These are phyloP conservation scores for Fragilariopsis cylindrus DNA, from an alignment of 108 stramenopile genomes.

Conservation along the genomic window DNA sequence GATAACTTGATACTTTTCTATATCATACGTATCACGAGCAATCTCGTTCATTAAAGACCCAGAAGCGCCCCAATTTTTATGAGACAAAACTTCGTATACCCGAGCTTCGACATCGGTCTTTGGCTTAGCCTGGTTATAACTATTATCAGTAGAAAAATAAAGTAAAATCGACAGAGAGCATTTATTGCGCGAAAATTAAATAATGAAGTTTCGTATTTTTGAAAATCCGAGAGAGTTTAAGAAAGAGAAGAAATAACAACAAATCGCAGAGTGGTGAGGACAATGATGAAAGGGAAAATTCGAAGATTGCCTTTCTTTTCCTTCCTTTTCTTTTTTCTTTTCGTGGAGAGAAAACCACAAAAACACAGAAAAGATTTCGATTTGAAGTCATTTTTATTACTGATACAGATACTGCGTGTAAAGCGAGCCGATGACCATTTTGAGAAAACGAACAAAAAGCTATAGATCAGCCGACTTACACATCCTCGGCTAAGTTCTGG, in stretches of 20 bases:
- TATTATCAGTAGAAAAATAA: slow-evolving; percentile 6
- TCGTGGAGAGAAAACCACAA: too few relatives aligned
- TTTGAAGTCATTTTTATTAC: slow-evolving; percentile 10
- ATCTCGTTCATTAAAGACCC: slow-evolving; percentile 95
- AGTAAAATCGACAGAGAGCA: too few relatives aligned
- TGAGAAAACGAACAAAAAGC: neutral
- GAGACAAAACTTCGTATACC: slow-evolving; percentile 95
- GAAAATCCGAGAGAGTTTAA: neutral
- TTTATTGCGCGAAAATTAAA: too few relatives aligned
- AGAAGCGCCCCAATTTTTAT: slow-evolving; percentile 98
- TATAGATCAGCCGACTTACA: slow-evolving; percentile 55
- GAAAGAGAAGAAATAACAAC: neutral
- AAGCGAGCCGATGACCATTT: slow-evolving; percentile 8
- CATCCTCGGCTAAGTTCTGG: slow-evolving; percentile 89
- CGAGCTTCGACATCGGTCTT: slow-evolving; percentile 93
- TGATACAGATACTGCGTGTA: neutral
- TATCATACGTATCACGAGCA: slow-evolving; percentile 92
- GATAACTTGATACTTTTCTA: slow-evolving; percentile 75
- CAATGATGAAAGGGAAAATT: neutral
- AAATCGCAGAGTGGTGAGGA: neutral
- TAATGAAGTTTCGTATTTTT: too few relatives aligned
- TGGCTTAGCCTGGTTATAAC: slow-evolving; percentile 91
- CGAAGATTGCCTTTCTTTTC: neutral
- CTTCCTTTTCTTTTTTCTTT: neutral
- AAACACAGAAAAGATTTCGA: too few relatives aligned